Evolutionary conservation across 1,139 yeast species (phyloP).

Genomic region (Scheffersomyces stambukii): DNA sequence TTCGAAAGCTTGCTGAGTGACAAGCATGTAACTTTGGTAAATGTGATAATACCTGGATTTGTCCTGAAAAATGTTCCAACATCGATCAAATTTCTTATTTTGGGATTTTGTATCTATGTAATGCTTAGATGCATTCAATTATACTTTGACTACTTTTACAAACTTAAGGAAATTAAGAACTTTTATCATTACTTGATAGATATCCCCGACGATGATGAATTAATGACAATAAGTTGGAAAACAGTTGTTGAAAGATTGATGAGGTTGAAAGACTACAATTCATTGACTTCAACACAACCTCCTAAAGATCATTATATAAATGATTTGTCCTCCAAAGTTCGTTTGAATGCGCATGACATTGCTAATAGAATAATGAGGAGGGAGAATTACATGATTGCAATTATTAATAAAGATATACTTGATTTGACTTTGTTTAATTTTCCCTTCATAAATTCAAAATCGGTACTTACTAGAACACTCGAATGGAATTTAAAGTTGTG

Average conservation of each 20-base stretch:
- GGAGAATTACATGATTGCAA: constrained; percentile 88
- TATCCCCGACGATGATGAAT: constrained; percentile 63
- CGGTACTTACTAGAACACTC: constrained; percentile 72
- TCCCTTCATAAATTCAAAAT: constrained; percentile 21
- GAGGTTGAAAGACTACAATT: constrained; percentile 75
- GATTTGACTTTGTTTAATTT: constrained; percentile 50
- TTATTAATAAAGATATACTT: constrained; percentile 74
- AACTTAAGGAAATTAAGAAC: constrained; percentile 58
- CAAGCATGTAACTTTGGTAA: constrained; percentile 27
- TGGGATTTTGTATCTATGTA: constrained; percentile 60
- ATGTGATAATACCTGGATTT: constrained; percentile 60
- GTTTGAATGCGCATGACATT: constrained; percentile 87
- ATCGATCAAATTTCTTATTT: constrained; percentile 52
- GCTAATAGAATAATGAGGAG: constrained; percentile 95
- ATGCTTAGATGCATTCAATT: constrained; percentile 57
- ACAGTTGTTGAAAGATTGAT: constrained; percentile 76
- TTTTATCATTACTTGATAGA: constrained; percentile 66
- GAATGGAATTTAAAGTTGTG: constrained; percentile 94
- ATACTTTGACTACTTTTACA: constrained; percentile 44
- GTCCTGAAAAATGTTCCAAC: constrained; percentile 47
- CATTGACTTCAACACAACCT: constrained; percentile 48
- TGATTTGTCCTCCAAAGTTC: constrained; percentile 64
- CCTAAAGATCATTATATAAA: constrained; percentile 28
- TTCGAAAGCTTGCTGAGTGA: constrained; percentile 17
- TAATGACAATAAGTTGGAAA: constrained; percentile 93